Base-by-base conservation (phyloP, 345 rosid species). In the Erucastrum elatum region DNA sequence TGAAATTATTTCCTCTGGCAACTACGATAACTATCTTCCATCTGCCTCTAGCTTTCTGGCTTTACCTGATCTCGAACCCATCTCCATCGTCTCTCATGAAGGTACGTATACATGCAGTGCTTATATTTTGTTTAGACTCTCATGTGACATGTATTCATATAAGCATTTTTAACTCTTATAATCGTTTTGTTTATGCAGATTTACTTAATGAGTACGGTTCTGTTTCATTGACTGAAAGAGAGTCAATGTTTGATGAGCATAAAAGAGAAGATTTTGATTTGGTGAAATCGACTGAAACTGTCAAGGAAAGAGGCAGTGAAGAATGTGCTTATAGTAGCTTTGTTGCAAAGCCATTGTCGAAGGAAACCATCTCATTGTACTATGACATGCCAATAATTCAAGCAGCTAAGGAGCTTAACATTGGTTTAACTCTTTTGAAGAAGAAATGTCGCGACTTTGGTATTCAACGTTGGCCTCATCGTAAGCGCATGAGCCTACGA, bases 371-470 rank as follows among this genome's bases (percentile, higher is more conserved):
- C 5, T 76, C 86, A 1, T 62, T 75, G 66, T 85, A 85, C 61
- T 90, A 88, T 17, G 84, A 87, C 83, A 84, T 84, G 86, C 90
- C 94, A 0, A 90, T 90, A 10, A 79, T 86, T 2, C 87, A 83
- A 62, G 94, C 94, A 0, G 92, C 94, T 0, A 88, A 77, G 68
- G 88, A 87, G 44, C 87, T 90, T 0, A 83, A 90, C 9, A 83
- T 88, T 16, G 94, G 94, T 2, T 29, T 90, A 70, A 88, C 92
- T 3, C 76, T 85, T 8, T 55, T 88, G 74, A 90, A 88, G 80
- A 90, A 85, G 72, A 80, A 86, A 72, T 90, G 94, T 30, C 87
- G 94, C 25, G 89, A 88, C 6, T 49, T 90, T 66, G 89, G 90
- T 2, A 84, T 88, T 5, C 60, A 66, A 12, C 71, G 94, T 53